Base-by-base conservation (phyloP, 1,284 basidiomycete species). In the Naganishia sp. region DNA sequence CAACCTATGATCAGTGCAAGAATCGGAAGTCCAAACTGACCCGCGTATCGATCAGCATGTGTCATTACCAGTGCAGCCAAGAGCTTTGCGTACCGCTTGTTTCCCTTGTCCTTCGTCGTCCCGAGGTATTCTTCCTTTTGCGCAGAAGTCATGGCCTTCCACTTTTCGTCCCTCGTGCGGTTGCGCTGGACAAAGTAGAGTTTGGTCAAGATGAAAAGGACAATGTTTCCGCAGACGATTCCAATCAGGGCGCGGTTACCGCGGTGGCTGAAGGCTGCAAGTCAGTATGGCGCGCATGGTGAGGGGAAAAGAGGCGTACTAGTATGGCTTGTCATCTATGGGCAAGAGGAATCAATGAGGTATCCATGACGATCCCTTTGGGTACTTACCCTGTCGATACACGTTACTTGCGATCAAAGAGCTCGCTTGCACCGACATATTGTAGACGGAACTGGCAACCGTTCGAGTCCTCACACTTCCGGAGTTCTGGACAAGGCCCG, bases 401-500 rank as follows among this genome's bases (percentile, higher is more conserved):
- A 77, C 60, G 63, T 77, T 76, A 39, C 69, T 67, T 2, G 72
- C 71, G 25, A 75, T 66, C 21, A 77, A 67, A 4, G 70, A 69
- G 1, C 69, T 67, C 11, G 71, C 69, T 63, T 77, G 76, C 5
- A 76, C 76, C 21, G 70, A 66, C 73, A 76, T 76, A 71, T 77
- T 77, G 70, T 77, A 76, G 4, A 76, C 53, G 0, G 66, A 72
- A 46, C 69, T 70, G 0, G 75, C 72, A 9, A 77, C 74, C 2
- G 76, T 76, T 42, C 76, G 68, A 0, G 75, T 77, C 15, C 76
- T 71, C 1, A 77, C 76, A 9, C 72, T 73, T 15, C 75, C 75
- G 0, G 74, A 67, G 58, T 76, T 76, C 65, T 67, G 47, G 31
- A 28, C 9, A 25, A 18, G 4, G 7, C 6, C 21, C 23, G 23